A percentile compares a stretch with the other conserved stretches of the same genome.
Evolutionary conservation across 345 rosid species (phyloP).

Genomic region (Citrus sinensis): DVS_A1.0 CM039166.1:13680001-13680500

Average conservation of each 20-base stretch:
- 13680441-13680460: background rate
- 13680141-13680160: background rate
- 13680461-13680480: background rate
- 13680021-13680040: slow-evolving; percentile 72
- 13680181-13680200: slow-evolving; percentile 6
- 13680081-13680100: slow-evolving; percentile 56
- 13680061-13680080: slow-evolving; percentile 22
- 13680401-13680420: slow-evolving; percentile 3
- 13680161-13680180: background rate
- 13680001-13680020: slow-evolving; percentile 72
- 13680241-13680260: slow-evolving; percentile 31
- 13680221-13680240: slow-evolving; percentile 25
- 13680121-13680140: slow-evolving; percentile 22
- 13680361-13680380: background rate
- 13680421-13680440: background rate
- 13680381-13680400: slow-evolving; percentile 8
- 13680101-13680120: slow-evolving; percentile 38
- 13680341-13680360: slow-evolving; percentile 2
- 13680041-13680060: slow-evolving; percentile 54
- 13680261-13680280: slow-evolving; percentile 29
- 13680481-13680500: background rate
- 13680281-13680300: slow-evolving; percentile 16
- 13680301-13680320: background rate
- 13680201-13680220: slow-evolving; percentile 11
- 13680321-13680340: background rate